phyloP scores from a whole-genome alignment of 495 filamentous ascomycete genomes.

The Barbatosphaeria neglecta region DNA sequence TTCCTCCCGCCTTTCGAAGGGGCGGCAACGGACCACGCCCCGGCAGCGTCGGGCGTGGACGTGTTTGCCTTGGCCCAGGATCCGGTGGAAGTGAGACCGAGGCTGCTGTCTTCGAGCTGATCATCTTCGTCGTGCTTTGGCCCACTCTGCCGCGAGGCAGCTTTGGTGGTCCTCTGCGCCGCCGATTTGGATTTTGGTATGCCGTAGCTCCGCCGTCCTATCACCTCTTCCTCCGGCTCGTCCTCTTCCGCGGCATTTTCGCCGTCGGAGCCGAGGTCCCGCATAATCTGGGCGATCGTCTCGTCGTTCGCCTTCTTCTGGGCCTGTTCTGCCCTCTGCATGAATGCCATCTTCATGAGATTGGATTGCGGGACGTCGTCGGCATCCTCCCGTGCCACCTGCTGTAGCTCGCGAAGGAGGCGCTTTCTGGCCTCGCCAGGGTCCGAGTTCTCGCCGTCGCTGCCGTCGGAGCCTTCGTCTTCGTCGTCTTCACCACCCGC shows the following conservation, averaged over 20 bases:
- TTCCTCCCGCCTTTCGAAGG: not conserved
- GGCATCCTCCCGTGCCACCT: slow-evolving; percentile 23
- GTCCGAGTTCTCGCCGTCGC: slow-evolving; percentile 38
- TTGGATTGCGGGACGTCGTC: slow-evolving; percentile 31
- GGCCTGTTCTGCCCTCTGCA: slow-evolving; percentile 74
- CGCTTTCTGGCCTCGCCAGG: slow-evolving; percentile 40
- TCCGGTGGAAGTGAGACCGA: not conserved
- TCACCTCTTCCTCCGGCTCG: slow-evolving; percentile 49
- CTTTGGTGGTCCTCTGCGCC: slow-evolving; percentile 18
- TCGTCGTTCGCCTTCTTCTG: slow-evolving; percentile 71
- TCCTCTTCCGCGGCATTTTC: slow-evolving; percentile 42
- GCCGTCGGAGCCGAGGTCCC: slow-evolving; percentile 50
- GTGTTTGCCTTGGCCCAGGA: not conserved
- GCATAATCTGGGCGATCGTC: slow-evolving; percentile 59
- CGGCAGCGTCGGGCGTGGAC: not conserved
- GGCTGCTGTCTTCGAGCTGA: not conserved
- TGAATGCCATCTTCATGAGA: slow-evolving; percentile 44
- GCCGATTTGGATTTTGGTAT: slow-evolving; percentile 21
- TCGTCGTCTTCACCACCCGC: slow-evolving; percentile 48
- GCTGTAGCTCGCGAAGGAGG: slow-evolving; percentile 49
- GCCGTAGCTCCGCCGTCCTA: slow-evolving; percentile 58
- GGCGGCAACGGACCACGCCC: not conserved
- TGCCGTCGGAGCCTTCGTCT: slow-evolving; percentile 26
- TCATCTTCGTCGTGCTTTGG: not conserved
- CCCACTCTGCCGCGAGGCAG: too few species aligned